Evolutionary conservation across 768 basidiomycete species (phyloP).

Genomic region (Ramaria rubella): DNA sequence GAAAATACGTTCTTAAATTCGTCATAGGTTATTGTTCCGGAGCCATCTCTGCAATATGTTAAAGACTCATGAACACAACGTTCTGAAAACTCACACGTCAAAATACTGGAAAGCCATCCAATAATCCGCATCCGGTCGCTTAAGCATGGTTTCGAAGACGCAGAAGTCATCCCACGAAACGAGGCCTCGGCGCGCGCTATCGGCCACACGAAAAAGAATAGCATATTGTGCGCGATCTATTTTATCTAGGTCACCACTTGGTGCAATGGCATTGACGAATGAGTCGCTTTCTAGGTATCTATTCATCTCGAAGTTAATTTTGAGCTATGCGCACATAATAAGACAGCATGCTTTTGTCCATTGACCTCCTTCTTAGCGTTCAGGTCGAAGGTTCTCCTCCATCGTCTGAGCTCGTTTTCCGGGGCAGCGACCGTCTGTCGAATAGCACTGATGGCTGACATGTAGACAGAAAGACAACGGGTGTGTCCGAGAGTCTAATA

Average conservation of each 20-base stretch:
- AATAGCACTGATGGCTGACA: conserved; percentile 42
- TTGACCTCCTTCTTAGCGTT: conserved; percentile 68
- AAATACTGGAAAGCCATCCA: conserved; percentile 96
- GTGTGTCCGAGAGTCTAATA: no score
- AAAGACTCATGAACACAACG: conserved; percentile 1
- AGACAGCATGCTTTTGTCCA: conserved; percentile 71
- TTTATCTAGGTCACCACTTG: conserved; percentile 74
- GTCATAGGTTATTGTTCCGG: conserved; percentile 89
- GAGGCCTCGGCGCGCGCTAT: conserved; percentile 64
- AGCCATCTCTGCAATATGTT: conserved; percentile 57
- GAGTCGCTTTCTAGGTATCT: conserved; percentile 84
- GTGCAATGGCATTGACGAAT: conserved; percentile 95
- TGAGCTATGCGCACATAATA: conserved; percentile 16
- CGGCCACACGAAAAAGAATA: conserved; percentile 86
- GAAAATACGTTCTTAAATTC: conserved; percentile 92
- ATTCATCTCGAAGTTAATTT: conserved; percentile 8
- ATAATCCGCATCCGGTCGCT: conserved; percentile 94
- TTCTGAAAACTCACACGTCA: conserved; percentile 67
- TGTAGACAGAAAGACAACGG: no score
- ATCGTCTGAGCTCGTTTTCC: conserved; percentile 80
- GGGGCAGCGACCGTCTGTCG: conserved; percentile 63
- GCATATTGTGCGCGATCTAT: conserved; percentile 86
- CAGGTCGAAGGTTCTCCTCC: conserved; percentile 81
- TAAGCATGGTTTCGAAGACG: conserved; percentile 88
- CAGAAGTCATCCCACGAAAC: conserved; percentile 95